Evolutionary conservation across 106 monocot species (phyloP).

Genomic region (Apostasia ramifera): DNA sequence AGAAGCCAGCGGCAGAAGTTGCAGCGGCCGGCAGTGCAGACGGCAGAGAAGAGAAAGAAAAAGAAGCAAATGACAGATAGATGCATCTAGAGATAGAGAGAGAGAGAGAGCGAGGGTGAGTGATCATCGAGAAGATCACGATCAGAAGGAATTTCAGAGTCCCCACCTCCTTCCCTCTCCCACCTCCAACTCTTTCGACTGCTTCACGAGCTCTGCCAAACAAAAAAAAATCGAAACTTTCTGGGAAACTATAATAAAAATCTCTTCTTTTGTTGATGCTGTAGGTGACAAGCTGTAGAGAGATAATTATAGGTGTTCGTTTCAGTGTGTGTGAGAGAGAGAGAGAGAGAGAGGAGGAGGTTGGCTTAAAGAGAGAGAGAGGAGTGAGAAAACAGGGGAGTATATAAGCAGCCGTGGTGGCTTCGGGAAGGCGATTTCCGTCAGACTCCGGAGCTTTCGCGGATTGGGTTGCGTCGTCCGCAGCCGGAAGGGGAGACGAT

Average conservation of each 20-base stretch:
- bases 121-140: conserved; percentile 11
- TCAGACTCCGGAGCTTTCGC: conserved; percentile 59
- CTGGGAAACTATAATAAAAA: background rate
- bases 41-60: conserved; percentile 4
- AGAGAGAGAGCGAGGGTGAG: conserved; percentile 9
- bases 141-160: conserved; percentile 34
- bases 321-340: too few relatives aligned
- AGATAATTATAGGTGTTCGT: background rate
- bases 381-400: background rate
- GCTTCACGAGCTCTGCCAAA: background rate
- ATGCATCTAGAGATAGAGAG: background rate
- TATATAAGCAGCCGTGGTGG: conserved; percentile 25
- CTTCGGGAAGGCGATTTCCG: conserved; percentile 49
- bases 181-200: background rate
- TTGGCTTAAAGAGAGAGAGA: background rate
- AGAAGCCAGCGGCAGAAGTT: background rate
- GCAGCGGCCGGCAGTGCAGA: background rate
- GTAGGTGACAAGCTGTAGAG: background rate
- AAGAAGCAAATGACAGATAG: background rate
- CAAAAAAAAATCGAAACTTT: background rate
- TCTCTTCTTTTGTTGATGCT: background rate
- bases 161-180: conserved; percentile 1
- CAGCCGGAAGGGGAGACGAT: conserved; percentile 10
- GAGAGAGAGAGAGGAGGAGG: background rate
- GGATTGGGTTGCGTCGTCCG: conserved; percentile 52